Evolutionary conservation across 257 asterid species (phyloP), one percentile per base, ranked within the genome.

Genomic region (Echium plantagineum): DNA sequence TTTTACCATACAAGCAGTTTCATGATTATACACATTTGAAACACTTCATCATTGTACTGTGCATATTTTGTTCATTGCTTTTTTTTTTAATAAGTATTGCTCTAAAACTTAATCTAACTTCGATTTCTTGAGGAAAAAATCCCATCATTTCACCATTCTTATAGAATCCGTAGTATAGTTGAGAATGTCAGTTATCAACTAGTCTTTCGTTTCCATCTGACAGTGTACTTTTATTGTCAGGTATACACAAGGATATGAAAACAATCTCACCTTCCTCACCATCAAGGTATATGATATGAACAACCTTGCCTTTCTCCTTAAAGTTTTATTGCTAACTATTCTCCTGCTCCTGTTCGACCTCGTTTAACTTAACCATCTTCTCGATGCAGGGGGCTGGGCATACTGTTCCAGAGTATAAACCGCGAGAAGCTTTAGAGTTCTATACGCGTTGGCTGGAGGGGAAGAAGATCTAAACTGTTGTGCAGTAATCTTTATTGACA

Each of bases 361-460:
- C 17, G 4, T 21, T 42, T 13, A 26, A 6, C n/a, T 52, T 1
- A 15, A 42, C 17, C 35, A 22, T 52, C 61, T 21, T 58, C 56
- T 48, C 48, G 2, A 9, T 67, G 72, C 81, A 85, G 96, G 98
- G 98, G 56, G 57, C 98, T 21, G 98, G 98, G 47, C 98, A 91
- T 66, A 83, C 98, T 0, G 98, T 91, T 21, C 89, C 96, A 0
- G 98, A 91, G 67, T 91, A 91, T 83, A 91, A 91, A 71, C 98
- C 98, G 28, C 75, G n/a, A 0, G 95, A 91, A 77, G 86, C 98
- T 0, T 66, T 88, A 71, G 77, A 75, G 67, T 84, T 91, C 73
- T 91, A 85, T 47, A 47, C 89, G 0, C 89, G 87, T 9, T 91
- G 89, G 87, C 79, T 91, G 10, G 84, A 69, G 20, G 87, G 83